A percentile compares a stretch with the other conserved stretches of the same genome.
Evolutionary conservation across 805 yeast species (phyloP).

Genomic region (Pichia scutulata): DNA sequence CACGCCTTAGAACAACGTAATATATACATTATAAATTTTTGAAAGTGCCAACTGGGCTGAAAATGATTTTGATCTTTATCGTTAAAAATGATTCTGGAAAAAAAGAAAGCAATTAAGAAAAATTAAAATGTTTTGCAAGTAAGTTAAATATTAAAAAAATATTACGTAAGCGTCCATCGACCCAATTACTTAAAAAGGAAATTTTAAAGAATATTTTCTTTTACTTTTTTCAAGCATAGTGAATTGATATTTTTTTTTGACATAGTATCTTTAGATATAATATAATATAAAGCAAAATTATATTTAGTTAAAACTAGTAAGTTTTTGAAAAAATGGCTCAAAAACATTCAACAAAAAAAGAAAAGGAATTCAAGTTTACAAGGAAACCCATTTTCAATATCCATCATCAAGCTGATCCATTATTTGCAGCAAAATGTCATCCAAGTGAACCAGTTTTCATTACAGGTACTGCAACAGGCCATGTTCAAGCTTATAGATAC

Average conservation of each 20-base stretch:
- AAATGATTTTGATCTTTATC: too few relatives aligned
- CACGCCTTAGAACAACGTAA: too few relatives aligned
- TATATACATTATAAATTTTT: too few relatives aligned
- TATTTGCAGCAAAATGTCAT: conserved; percentile 74
- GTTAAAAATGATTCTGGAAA: too few relatives aligned
- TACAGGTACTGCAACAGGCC: conserved; percentile 79
- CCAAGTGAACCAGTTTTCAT: conserved; percentile 60
- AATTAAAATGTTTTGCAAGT: too few relatives aligned
- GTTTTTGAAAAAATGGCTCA: conserved; percentile 1
- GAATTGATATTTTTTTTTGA: too few relatives aligned
- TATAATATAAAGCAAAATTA: too few relatives aligned
- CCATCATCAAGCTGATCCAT: conserved; percentile 43
- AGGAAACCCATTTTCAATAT: conserved; percentile 32
- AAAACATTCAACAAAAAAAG: neutral
- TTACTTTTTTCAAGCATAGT: neutral
- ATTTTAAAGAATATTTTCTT: neutral
- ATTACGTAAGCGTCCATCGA: neutral
- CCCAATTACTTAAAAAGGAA: neutral
- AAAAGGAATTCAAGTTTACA: conserved; percentile 7
- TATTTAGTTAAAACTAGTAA: too few relatives aligned
- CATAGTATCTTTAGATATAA: too few relatives aligned
- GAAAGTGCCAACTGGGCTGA: too few relatives aligned
- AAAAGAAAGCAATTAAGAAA: too few relatives aligned
- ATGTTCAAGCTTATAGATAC: conserved; percentile 55
- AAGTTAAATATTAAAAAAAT: too few relatives aligned